These are phyloP conservation scores for Teratosphaeria gauchensis DNA, from an alignment of 2,329 filamentous ascomycete genomes.

Conservation along the genomic window DNA sequence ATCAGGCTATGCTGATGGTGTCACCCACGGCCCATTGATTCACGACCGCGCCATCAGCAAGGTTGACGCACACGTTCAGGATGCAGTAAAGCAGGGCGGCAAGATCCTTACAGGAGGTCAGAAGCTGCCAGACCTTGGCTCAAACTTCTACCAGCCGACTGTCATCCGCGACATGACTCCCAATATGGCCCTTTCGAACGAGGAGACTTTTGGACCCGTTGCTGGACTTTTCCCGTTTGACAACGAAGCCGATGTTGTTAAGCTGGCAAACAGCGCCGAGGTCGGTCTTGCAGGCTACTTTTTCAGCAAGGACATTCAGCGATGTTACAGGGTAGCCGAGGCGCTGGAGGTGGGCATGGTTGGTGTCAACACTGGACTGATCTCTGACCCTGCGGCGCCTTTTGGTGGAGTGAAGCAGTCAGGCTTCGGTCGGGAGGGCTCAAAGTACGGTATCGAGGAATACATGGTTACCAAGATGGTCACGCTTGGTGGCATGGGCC, in stretches of 20 bases:
- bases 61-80: conserved; percentile 68
- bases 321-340: conserved; percentile 52
- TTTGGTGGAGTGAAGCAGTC: conserved; percentile 42
- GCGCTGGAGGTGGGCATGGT: conserved; percentile 79
- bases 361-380: conserved; percentile 48
- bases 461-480: conserved; percentile 39
- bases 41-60: conserved; percentile 74
- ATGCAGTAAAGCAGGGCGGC: conserved; percentile 68
- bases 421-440: conserved; percentile 44
- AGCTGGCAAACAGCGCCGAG: conserved; percentile 68
- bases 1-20: conserved; percentile 57
- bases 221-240: conserved; percentile 83
- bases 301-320: conserved; percentile 56
- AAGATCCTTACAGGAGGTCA: conserved; percentile 67
- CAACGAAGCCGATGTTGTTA: conserved; percentile 79
- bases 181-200: conserved; percentile 72
- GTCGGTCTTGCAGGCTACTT: conserved; percentile 94
- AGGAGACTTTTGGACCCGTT: conserved; percentile 94
- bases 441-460: conserved; percentile 41
- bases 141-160: conserved; percentile 84
- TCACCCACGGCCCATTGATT: conserved; percentile 75
- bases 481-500: conserved; percentile 52
- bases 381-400: conserved; percentile 37
- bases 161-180: conserved; percentile 77
- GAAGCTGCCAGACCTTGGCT: conserved; percentile 61